phyloP scores from a whole-genome alignment of 345 rosid genomes.

The Ceriops zippeliana region DNA sequence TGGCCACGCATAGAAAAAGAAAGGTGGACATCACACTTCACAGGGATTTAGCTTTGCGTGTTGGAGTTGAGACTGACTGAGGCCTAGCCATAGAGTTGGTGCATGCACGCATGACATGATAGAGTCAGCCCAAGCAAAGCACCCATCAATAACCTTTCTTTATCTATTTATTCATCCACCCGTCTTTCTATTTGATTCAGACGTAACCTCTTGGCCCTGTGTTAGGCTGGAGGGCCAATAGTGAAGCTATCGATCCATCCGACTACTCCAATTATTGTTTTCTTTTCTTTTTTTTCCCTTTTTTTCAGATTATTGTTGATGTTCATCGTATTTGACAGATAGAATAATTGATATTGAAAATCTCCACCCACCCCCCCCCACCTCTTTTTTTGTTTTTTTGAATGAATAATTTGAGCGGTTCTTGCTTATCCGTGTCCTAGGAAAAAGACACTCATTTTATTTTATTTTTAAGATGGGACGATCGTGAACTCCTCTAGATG shows the following conservation, averaged over 20 bases:
- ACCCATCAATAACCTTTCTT: background rate
- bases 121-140: background rate
- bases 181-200: slow-evolving; percentile 31
- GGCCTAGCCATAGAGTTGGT: slow-evolving; percentile 22
- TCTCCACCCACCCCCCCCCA: no score
- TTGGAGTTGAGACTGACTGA: slow-evolving; percentile 20
- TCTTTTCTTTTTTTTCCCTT: background rate
- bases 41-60: slow-evolving; percentile 40
- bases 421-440: no score
- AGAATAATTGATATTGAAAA: no score
- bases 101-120: slow-evolving; percentile 34
- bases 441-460: no score
- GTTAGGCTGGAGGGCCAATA: background rate
- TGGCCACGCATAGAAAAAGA: slow-evolving; percentile 11
- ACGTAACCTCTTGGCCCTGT: slow-evolving; percentile 28
- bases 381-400: no score
- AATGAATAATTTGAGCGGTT: no score
- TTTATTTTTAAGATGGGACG: no score
- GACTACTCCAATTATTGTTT: slow-evolving; percentile 18
- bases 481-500: no score
- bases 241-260: background rate
- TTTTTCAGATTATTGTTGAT: no score
- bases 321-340: no score
- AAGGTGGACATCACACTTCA: background rate
- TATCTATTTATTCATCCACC: slow-evolving; percentile 16